These are phyloP conservation scores for Colletotrichum salicis DNA, from an alignment of 2,329 filamentous ascomycete species.

Conservation along the genomic window DNA sequence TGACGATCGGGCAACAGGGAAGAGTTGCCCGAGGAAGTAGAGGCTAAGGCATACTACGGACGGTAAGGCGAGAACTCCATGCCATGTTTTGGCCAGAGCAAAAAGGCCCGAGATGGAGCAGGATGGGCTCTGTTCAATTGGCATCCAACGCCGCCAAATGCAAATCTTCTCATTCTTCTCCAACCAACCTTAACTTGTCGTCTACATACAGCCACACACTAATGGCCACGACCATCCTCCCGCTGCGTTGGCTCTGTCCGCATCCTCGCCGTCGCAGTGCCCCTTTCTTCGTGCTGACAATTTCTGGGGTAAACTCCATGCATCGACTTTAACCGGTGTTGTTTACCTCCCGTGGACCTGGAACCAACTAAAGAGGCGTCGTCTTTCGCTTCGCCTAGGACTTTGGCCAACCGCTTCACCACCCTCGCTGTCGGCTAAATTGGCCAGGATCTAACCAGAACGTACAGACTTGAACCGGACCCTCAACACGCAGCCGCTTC, in stretches of 20 bases:
- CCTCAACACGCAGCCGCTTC: not conserved
- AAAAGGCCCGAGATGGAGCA: not conserved
- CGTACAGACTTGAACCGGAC: not conserved
- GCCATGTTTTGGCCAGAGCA: not conserved
- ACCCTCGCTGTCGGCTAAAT: conserved; percentile 15
- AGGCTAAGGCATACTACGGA: too few relatives aligned
- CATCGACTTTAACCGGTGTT: conserved; percentile 23
- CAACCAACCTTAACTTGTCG: not conserved
- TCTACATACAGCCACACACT: not conserved
- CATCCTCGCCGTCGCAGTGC: not conserved
- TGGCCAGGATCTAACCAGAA: not conserved
- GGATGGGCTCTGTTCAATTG: not conserved
- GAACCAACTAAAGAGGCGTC: not conserved
- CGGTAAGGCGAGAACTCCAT: too few relatives aligned
- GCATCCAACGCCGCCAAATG: too few relatives aligned
- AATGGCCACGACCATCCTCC: not conserved
- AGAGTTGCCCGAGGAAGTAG: too few relatives aligned
- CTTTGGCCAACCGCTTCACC: not conserved
- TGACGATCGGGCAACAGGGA: too few relatives aligned
- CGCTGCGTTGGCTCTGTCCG: not conserved
- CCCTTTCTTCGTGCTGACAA: not conserved
- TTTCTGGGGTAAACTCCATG: not conserved
- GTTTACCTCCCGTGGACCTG: conserved; percentile 14
- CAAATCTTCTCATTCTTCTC: not conserved
- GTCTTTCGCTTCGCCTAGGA: not conserved